Evolutionary conservation across 345 rosid genomes (phyloP).

Genomic region (Eucalyptus viminalis): DNA sequence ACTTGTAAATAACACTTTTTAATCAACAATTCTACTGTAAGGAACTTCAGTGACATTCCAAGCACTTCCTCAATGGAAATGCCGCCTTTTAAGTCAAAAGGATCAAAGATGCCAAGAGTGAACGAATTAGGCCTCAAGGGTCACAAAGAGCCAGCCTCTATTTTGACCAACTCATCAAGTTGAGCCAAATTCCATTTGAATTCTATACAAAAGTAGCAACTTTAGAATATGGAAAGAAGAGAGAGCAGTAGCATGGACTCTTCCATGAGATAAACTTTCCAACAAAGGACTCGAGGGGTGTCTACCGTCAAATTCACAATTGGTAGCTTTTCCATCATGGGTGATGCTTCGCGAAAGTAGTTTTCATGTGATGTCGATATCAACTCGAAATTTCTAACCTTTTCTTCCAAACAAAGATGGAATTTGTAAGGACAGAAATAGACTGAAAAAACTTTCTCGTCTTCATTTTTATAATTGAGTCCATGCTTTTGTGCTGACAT

Average conservation of each 20-base stretch:
- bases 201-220: background rate
- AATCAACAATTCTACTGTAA: background rate
- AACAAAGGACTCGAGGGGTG: background rate
- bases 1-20: background rate
- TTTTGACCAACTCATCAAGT: background rate
- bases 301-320: background rate
- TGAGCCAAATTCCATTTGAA: background rate
- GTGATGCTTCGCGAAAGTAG: background rate
- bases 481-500: background rate
- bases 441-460: background rate
- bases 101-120: background rate
- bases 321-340: background rate
- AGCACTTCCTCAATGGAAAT: background rate
- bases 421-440: background rate
- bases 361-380: background rate
- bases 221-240: background rate
- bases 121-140: background rate
- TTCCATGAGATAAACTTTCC: background rate
- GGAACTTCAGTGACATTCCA: background rate
- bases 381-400: background rate
- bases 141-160: background rate
- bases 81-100: background rate
- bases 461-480: background rate
- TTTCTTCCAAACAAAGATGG: background rate
- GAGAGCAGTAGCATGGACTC: background rate